Evolutionary conservation across 257 asterid species (phyloP).

Genomic region (Solanum phureja): DNA sequence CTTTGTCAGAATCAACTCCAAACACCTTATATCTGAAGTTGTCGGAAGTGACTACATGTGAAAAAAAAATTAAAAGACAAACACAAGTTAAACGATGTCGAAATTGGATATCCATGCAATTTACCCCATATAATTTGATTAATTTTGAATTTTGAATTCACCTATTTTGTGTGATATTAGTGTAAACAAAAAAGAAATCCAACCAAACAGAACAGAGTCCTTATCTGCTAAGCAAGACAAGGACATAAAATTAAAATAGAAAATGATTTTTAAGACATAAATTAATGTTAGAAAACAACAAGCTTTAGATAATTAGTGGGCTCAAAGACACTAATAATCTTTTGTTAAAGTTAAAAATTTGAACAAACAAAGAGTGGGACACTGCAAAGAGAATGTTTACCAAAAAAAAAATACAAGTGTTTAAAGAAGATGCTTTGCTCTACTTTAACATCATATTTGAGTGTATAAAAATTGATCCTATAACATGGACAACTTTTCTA

Average conservation of each 20-base stretch:
- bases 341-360: constrained; percentile 4
- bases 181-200: neutral
- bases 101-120: neutral
- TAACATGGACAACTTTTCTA: neutral
- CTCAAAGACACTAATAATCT: neutral
- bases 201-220: neutral
- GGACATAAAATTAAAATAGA: neutral
- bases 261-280: neutral
- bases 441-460: constrained; percentile 22
- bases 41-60: neutral
- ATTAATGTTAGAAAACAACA: neutral
- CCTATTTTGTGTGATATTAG: fast-evolving
- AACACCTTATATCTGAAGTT: neutral
- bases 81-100: neutral
- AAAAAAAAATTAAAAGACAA: neutral
- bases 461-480: neutral
- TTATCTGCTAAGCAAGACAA: neutral
- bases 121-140: neutral
- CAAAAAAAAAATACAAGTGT: neutral
- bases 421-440: constrained; percentile 18
- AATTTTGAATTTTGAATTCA: neutral
- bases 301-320: constrained; percentile 1
- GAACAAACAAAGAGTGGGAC: constrained; percentile 18
- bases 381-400: constrained; percentile 44
- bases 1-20: neutral